Base-by-base conservation (phyloP, 305 asterid species). In the Fraxinus velutina region DNA sequence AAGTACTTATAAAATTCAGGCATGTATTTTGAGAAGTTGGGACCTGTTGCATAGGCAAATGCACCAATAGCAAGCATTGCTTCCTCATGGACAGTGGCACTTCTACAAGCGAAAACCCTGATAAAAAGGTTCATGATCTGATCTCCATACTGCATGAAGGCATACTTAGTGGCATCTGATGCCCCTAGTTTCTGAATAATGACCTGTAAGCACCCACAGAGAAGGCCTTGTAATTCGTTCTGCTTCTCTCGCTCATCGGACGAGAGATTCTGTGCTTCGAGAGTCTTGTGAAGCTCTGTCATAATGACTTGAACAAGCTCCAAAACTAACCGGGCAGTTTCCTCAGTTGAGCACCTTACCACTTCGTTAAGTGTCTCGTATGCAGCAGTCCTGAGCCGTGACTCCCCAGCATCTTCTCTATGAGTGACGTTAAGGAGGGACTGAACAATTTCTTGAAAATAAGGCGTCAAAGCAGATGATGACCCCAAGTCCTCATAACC, bases 11-110 rank as follows among this genome's bases (percentile, higher is more conserved):
- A 94, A 88, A 96, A 92, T 39, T 94, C 97, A 47, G 94, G 91
- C 97, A 91, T 92, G 89, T 93, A 94, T 86, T 92, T 94, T 0
- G 83, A 89, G 72, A 94, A 94, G 79, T 90, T 92, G 0, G 92
- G 92, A 76, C 98, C 98, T 2, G 90, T 86, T 37, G 94, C 91
- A 86, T 94, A 93, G 73, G 98, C 98, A 74, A 93, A 94, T 4
- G 98, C 97, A 71, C 98, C 98, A 85, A 94, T 94, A 34, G 98
- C 95, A 81, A 94, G 98, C 98, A 94, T 94, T 7, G 98, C 98
- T 86, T 94, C 98, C 88, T 94, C 98, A 64, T 94, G 98, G 82
- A 89, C 98, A 17, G 98, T 92, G 64, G 98, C 97, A 89, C 86
- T 93, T 84, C 97, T 90, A 85, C 96, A 94, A 71, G 96, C 95